Base-by-base conservation (phyloP, 805 yeast species). In the Ogataea trehaloabstinens region DNA sequence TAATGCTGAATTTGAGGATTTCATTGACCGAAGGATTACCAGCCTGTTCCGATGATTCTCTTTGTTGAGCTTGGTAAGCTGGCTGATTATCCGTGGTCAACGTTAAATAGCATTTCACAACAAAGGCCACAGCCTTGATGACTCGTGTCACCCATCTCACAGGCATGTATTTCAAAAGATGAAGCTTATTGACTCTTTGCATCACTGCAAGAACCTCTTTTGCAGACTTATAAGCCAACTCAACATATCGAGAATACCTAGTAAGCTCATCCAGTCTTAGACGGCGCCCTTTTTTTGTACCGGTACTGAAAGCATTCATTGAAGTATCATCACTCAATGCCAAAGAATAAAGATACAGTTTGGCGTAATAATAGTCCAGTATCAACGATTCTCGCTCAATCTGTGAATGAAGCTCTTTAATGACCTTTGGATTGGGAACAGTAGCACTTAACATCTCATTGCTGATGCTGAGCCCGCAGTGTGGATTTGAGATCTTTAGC, bases 141-240 rank as follows among this genome's bases (percentile, higher is more conserved):
- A 88, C 79, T 37, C 95, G 71, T 0, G 86, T 83, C 5, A 85
- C 80, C 95, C 96, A 89, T 46, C 96, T 68, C n/a, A 88, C 89
- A 1, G 98, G 96, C 81, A 89, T 87, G 55, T 73, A 83, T 41
- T 79, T 70, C 38, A 88, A 64, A 68, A 82, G 64, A 42, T 74
- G 76, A 42, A 83, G 63, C 45, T 70, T 70, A 51, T 82, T 86
- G 5, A 88, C 79, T 28, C 93, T 64, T 40, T 76, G 78, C 4
- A 90, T 85, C 4, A 84, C 82, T 18, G 74, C 71, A 19, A 90
- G 64, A 51, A 86, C 76, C 55, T 85, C 95, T 51, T 81, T 80
- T 1, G 96, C 96, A 0, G 97, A 83, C 42, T 71, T 77, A 49
- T 82, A 86, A 0, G 96, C 97, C 39, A 80, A 69, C 44, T 81